Evolutionary conservation across 352 stramenopile species (phyloP), one percentile per base, ranked within the genome.

Genomic region (Pythium pyrilobum): DNA sequence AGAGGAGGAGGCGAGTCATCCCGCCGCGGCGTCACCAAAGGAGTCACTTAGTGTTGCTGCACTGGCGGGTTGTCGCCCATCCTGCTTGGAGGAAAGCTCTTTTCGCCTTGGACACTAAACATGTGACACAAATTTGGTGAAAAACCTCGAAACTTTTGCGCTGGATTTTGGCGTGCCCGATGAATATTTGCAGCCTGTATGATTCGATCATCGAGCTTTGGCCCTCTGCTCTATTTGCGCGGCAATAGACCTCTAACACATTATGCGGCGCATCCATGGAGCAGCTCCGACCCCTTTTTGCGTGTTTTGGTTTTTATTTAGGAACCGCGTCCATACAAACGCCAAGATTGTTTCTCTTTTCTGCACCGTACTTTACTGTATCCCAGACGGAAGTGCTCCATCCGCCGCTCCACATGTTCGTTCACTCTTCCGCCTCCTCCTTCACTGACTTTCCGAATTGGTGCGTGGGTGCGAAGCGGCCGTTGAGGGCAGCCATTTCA

Each of bases 231-330:
- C 37, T 12, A 28, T 15, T 31, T 5, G 9, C 34, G 33, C 13
- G 21, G 8, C 8, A 1, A 41, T 9, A 25, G 44, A 32, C 39
- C 52, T 52, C 4, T 45, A 13, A 12, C 9, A 46, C 37, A 18
- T 0, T 1, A 59, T 59, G n/a, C 4, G 10, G 11, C 27, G 41
- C n/a, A 40, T 52, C 52, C n/a, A 28, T 3, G 24, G 41, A 27
- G 24, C 7, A 47, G 41, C n/a, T 36, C 41, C 41, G 32, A 47
- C 28, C 49, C 39, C 38, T 18, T 44, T 53, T 25, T 23, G 52
- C 52, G 44, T 60, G 44, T 60, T 59, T 39, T 54, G 52, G 52
- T 53, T 60, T 60, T 60, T 54, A 4, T 10, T 53, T 25, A n/a
- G n/a, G 15, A 31, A 16, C 25, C 21, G n/a, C 16, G 15, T 41